These are phyloP conservation scores for Alliaria petiolata DNA, from an alignment of 345 rosid genomes.

Conservation along the genomic window DNA sequence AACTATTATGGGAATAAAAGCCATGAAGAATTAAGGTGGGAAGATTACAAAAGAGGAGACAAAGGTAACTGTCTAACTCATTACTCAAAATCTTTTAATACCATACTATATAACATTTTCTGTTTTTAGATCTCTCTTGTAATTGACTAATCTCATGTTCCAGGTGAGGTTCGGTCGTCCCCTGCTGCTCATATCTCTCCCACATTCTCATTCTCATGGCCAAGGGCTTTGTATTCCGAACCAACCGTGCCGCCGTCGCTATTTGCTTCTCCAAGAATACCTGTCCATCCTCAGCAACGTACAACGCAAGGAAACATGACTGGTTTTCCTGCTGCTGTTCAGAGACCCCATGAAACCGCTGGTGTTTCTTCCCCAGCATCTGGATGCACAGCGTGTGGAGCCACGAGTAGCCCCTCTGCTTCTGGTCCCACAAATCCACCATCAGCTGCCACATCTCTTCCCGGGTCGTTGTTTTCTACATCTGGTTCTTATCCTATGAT, in stretches of 20 bases:
- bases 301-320: no score
- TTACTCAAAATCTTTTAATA: not conserved
- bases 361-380: not conserved
- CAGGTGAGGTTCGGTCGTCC: not conserved
- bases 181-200: not conserved
- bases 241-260: not conserved
- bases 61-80: conserved; percentile 20
- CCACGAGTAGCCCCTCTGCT: conserved; percentile 20
- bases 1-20: not conserved
- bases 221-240: not conserved
- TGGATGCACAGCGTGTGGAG: conserved; percentile 23
- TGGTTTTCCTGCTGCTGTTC: not conserved
- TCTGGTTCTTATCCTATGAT: not conserved
- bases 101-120: no score
- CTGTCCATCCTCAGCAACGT: no score
- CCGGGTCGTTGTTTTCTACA: not conserved
- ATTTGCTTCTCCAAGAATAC: not conserved
- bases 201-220: not conserved
- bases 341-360: conserved; percentile 9
- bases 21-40: conserved; percentile 11
- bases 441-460: not conserved
- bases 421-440: conserved; percentile 1
- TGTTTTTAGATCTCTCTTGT: not conserved
- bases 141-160: not conserved
- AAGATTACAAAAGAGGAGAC: not conserved